These are phyloP conservation scores for Apophysomyces variabilis DNA, from an alignment of 371 early-diverging fungal species.

Conservation along the genomic window DNA sequence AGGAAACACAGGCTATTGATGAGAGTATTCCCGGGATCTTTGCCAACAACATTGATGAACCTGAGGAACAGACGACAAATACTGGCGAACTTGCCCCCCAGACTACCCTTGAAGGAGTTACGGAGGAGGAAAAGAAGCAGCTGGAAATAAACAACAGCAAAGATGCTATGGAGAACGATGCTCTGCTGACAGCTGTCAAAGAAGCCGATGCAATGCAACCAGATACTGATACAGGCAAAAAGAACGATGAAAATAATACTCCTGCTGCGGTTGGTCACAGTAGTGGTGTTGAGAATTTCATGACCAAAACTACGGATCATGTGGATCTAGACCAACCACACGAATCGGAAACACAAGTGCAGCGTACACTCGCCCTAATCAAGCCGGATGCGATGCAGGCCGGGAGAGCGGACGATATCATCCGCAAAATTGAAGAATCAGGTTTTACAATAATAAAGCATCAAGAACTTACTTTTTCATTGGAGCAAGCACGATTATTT, in stretches of 20 bases:
- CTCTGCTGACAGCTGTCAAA: background rate
- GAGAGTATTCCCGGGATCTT: too few relatives aligned
- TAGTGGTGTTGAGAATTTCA: background rate
- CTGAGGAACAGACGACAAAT: background rate
- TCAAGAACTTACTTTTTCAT: constrained; percentile 56
- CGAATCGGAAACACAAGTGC: constrained; percentile 58
- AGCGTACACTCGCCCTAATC: constrained; percentile 41
- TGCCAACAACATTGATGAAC: background rate
- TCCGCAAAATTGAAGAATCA: constrained; percentile 54
- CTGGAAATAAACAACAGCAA: background rate
- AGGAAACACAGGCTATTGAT: too few relatives aligned
- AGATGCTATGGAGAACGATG: background rate
- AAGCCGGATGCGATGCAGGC: constrained; percentile 44
- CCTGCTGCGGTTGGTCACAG: background rate
- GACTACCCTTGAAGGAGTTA: constrained; percentile 3
- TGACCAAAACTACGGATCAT: constrained; percentile 6
- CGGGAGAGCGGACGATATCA: constrained; percentile 59
- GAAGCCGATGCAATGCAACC: background rate
- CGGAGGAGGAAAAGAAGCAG: background rate
- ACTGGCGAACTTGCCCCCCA: background rate
- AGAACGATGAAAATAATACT: background rate
- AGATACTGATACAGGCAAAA: background rate
- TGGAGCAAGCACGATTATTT: constrained; percentile 62
- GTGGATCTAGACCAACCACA: constrained; percentile 51
- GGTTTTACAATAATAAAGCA: constrained; percentile 67